Conservation (phyloP, 106 monocot species). For the Phalaenopsis aphrodite region DNA sequence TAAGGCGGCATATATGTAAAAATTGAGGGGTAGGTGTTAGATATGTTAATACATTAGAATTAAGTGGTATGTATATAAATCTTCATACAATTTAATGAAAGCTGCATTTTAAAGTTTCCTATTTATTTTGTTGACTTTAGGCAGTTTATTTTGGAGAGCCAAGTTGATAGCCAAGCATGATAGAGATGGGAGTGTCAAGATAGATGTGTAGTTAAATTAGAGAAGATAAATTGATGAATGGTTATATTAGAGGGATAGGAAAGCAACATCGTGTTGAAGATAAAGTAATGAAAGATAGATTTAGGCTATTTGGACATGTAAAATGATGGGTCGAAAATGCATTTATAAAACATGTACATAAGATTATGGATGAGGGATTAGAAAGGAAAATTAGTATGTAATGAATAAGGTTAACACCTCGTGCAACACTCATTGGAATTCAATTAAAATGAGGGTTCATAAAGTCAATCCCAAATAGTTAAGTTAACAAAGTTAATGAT, state of each 20-base stretch:
- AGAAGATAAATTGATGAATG: not conserved
- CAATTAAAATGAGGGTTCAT: not conserved
- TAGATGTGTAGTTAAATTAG: not conserved
- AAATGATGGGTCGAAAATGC: not conserved
- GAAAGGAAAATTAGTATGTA: not conserved
- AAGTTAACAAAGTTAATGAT: not conserved
- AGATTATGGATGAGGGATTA: not conserved
- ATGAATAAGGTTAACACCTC: not conserved
- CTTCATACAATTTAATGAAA: not conserved
- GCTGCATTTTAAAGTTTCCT: not conserved
- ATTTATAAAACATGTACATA: too few relatives aligned
- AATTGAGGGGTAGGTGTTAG: too few relatives aligned
- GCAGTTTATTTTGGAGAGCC: not conserved
- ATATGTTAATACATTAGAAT: too few relatives aligned
- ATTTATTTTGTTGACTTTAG: not conserved
- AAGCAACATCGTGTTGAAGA: not conserved
- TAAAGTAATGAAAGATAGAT: not conserved
- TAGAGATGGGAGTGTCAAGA: too few relatives aligned
- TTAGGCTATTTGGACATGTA: not conserved
- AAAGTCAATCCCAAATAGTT: not conserved
- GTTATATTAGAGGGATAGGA: not conserved
- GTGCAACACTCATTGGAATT: not conserved
- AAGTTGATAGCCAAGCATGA: too few relatives aligned
- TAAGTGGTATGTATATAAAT: too few relatives aligned
- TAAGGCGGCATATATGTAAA: too few relatives aligned